Evolutionary conservation across 139 green algal genomes (phyloP), one percentile per base, ranked within the genome.

Genomic region (Picochlorum sp.): DNA sequence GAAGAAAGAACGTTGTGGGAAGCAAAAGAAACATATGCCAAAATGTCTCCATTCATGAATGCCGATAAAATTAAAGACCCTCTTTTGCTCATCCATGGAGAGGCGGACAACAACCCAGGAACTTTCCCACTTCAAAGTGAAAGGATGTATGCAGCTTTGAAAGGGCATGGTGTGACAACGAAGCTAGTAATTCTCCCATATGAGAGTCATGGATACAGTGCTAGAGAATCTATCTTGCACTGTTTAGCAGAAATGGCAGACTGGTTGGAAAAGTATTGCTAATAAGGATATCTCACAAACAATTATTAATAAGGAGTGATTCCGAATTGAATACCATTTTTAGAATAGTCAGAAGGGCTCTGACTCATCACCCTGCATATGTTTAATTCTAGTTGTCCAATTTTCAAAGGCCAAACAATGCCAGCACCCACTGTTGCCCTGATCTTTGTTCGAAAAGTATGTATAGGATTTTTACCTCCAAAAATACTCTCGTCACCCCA

Each of bases 1-100:
- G 94, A 99, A 78, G 86, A 98, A 79, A 79, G 94, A 45, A 97
- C 92, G 6, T 65, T 97, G 57, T 99, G 94, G 94, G 63, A 97
- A 80, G 87, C 79, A 16, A 49, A 85, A 1, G 87, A 97, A 2
- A 85, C 86, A 6, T 99, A 99, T 73, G 69, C 71, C 18, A 80
- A 70, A n/a, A 98, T 99, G 92, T 84, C 72, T 7, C 89, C 89
- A 20, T 96, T 91, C 81, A 85, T 85, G 73, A 73, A 88, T 50
- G 94, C 92, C 1, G 75, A 98, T 82, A 91, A 90, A 67, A 91
- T 97, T 60, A 92, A 80, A 34, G 88, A 88, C 70, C 94, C 94
- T 10, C 62, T 99, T 62, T 81, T 99, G 60, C 80, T 99, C 5
- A 85, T 99, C 8, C 94, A 99, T 66, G 94, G 94, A 18, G 88